phyloP scores from a whole-genome alignment of 23 red algal genomes.

The Gracilaria gracilis region DNA sequence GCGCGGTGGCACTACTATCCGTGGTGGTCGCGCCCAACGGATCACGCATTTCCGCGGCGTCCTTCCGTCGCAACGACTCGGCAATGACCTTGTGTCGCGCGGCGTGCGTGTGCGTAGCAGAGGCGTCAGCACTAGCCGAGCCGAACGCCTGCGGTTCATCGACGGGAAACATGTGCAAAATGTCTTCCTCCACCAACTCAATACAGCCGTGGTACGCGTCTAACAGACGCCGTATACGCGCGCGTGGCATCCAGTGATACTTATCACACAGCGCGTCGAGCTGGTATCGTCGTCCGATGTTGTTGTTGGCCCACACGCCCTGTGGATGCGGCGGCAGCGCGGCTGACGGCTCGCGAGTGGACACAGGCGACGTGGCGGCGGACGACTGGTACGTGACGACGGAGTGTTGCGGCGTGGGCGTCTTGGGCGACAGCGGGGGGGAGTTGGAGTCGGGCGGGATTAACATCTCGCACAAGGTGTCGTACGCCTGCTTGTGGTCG shows the following conservation, averaged over 20 bases:
- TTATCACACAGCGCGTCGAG: constrained; percentile 22
- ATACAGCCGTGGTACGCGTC: constrained; percentile 47
- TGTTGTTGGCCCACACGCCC: constrained; percentile 50
- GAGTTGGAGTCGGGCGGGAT: constrained; percentile 26
- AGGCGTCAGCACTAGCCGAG: too few relatives aligned
- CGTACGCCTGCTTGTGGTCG: constrained; percentile 37
- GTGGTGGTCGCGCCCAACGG: neutral
- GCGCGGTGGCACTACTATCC: neutral
- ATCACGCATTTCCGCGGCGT: neutral
- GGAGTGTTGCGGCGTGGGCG: neutral
- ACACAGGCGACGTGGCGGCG: neutral
- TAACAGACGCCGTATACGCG: constrained; percentile 1
- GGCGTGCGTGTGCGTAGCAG: neutral
- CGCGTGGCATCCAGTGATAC: constrained; percentile 47
- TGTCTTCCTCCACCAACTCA: constrained; percentile 55
- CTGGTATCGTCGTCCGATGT: constrained; percentile 35
- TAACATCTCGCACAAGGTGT: constrained; percentile 56
- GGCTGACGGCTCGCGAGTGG: neutral
- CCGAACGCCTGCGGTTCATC: constrained; percentile 56
- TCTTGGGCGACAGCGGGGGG: neutral
- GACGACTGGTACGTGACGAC: neutral
- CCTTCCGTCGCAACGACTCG: constrained; percentile 27
- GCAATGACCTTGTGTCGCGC: constrained; percentile 13
- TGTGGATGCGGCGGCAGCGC: neutral
- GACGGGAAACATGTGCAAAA: constrained; percentile 55